Evolutionary conservation across 805 yeast species (phyloP).

Genomic region (Nematodospora valgi): DNA sequence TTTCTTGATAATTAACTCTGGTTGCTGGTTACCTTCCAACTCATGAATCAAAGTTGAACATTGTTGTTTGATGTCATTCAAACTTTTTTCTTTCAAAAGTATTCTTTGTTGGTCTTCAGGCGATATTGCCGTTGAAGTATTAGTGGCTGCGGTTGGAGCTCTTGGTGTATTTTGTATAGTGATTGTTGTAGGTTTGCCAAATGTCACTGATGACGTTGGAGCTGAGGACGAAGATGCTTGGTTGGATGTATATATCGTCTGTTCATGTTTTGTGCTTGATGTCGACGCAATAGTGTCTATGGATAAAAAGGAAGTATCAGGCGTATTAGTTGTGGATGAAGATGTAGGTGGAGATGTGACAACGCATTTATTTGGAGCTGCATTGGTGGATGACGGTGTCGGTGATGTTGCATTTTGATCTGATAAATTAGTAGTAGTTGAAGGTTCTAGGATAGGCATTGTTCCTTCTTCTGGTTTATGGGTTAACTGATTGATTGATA

Average conservation of each 20-base stretch:
- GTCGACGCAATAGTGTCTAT: neutral
- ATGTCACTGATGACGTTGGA: neutral
- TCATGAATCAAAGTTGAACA: constrained; percentile 30
- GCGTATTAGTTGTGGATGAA: neutral
- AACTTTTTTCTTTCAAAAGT: constrained; percentile 15
- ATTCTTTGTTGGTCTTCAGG: constrained; percentile 9
- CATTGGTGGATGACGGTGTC: no score
- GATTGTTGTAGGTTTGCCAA: neutral
- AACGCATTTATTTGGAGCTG: no score
- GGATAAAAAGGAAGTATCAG: neutral
- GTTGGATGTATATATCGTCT: neutral
- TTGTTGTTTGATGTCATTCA: constrained; percentile 31
- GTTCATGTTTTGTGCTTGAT: neutral
- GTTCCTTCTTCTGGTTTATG: no score
- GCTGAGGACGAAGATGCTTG: neutral
- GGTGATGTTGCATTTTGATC: neutral
- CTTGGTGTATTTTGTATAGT: neutral
- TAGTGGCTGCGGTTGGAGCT: neutral
- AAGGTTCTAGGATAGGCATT: no score
- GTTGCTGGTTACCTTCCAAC: constrained; percentile 32
- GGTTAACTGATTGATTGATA: no score
- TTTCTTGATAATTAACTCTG: constrained; percentile 43
- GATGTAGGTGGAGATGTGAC: neutral
- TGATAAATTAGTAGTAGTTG: neutral
- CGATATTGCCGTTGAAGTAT: constrained; percentile 6